Evolutionary conservation across 148 eudicot species (phyloP).

Genomic region (Vaccinium macrocarpon): DNA sequence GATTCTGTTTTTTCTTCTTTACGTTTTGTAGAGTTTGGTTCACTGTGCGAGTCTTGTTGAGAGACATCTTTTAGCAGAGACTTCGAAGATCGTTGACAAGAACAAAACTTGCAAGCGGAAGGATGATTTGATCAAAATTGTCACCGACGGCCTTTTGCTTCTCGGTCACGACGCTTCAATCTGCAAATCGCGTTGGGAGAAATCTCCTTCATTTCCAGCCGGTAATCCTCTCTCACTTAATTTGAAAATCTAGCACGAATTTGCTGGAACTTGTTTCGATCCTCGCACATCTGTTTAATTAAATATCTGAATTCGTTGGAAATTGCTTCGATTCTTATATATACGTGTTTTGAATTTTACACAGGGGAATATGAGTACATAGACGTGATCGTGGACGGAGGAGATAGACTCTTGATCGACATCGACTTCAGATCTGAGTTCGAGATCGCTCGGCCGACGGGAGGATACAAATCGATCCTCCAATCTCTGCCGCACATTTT

Average conservation of each 20-base stretch:
- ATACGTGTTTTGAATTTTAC: neutral
- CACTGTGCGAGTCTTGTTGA: constrained; percentile 45
- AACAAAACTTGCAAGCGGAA: constrained; percentile 47
- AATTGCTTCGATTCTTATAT: neutral
- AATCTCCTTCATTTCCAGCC: constrained; percentile 48
- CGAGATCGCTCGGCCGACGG: constrained; percentile 53
- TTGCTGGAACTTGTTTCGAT: neutral
- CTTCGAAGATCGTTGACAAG: constrained; percentile 52
- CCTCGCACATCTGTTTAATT: neutral
- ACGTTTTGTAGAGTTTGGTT: constrained; percentile 42
- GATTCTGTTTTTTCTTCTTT: neutral
- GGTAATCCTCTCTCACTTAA: constrained; percentile 27
- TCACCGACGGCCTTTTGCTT: constrained; percentile 35
- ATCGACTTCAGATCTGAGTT: constrained; percentile 65
- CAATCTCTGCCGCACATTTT: constrained; percentile 51
- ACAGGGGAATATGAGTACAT: constrained; percentile 46
- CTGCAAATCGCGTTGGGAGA: constrained; percentile 70
- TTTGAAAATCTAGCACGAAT: neutral
- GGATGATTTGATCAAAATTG: constrained; percentile 44
- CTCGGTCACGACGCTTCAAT: constrained; percentile 51
- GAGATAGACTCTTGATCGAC: constrained; percentile 47
- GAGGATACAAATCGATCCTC: constrained; percentile 40
- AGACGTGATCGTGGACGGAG: constrained; percentile 31
- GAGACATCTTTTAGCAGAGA: constrained; percentile 62
- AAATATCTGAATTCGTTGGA: neutral